Evolutionary conservation across 208 protist genomes (phyloP).

Genomic region (Wallacemonas sp.): DNA sequence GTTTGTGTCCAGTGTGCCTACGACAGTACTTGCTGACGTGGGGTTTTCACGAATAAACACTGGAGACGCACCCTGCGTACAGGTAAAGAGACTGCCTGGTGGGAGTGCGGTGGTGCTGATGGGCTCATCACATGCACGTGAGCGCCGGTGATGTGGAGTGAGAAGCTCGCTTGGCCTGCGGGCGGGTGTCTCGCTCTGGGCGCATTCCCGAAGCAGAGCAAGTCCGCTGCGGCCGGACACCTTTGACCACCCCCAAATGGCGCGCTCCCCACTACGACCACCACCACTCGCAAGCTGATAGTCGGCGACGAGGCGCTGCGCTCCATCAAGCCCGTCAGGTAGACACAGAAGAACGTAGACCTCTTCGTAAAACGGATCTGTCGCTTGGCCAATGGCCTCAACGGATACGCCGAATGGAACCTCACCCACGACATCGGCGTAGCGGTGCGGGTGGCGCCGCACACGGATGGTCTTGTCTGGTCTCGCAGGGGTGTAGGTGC

Average conservation of each 20-base stretch:
- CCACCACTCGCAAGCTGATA: conserved; percentile 43
- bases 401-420: conserved; percentile 53
- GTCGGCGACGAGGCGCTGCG: conserved; percentile 18
- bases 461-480: conserved; percentile 54
- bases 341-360: conserved; percentile 69
- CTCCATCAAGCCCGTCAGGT: conserved; percentile 23
- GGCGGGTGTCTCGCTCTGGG: not conserved
- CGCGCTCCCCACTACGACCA: conserved; percentile 31
- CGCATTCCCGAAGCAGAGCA: conserved; percentile 39
- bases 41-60: conserved; percentile 61
- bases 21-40: conserved; percentile 27
- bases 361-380: conserved; percentile 61
- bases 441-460: conserved; percentile 62
- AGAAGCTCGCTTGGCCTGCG: not conserved
- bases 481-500: conserved; percentile 47
- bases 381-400: conserved; percentile 53
- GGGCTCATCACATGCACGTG: not conserved
- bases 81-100: conserved; percentile 50
- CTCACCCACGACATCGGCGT: conserved; percentile 70
- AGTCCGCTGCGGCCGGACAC: conserved; percentile 49
- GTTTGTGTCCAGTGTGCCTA: conserved; percentile 62
- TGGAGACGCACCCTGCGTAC: conserved; percentile 30
- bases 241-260: conserved; percentile 84
- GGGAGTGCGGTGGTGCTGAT: conserved; percentile 20
- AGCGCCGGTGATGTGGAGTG: not conserved